Evolutionary conservation across 116 monocot species (phyloP).

Genomic region (Phalaenopsis hybrid): DNA sequence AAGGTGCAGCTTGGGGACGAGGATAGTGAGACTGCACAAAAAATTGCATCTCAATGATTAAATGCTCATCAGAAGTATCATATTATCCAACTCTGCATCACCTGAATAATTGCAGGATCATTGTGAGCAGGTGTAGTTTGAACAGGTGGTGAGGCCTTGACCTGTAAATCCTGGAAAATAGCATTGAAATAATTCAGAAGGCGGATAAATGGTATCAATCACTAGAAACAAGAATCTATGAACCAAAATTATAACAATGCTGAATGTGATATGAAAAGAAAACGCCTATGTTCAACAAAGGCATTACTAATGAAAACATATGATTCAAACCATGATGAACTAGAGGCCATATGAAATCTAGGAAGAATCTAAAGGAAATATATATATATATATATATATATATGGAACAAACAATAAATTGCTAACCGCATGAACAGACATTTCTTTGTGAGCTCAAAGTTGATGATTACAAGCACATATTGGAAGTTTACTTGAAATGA

Average conservation of each 20-base stretch:
- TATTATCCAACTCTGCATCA: slow-evolving; percentile 9
- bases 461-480: neutral
- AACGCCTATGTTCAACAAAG: neutral
- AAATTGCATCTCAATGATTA: slow-evolving; percentile 4
- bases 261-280: neutral
- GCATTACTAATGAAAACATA: neutral
- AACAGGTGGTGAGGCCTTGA: slow-evolving; percentile 41
- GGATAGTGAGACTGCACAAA: slow-evolving; percentile 42
- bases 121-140: slow-evolving; percentile 22
- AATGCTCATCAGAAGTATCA: slow-evolving; percentile 5
- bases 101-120: slow-evolving; percentile 46
- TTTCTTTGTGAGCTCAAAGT: neutral
- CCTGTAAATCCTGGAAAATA: slow-evolving; percentile 30
- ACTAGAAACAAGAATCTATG: neutral
- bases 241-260: neutral
- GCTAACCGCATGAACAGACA: neutral
- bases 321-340: neutral
- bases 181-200: neutral
- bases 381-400: neutral
- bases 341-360: neutral
- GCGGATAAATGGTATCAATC: neutral
- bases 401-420: neutral
- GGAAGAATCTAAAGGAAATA: neutral
- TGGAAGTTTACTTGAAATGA: too few relatives aligned
- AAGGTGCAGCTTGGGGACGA: slow-evolving; percentile 16